Percentiles rank a stretch among this genome's conserved stretches.
Conservation (phyloP, 345 rosid genomes). For the Brassica cretica region DNA sequence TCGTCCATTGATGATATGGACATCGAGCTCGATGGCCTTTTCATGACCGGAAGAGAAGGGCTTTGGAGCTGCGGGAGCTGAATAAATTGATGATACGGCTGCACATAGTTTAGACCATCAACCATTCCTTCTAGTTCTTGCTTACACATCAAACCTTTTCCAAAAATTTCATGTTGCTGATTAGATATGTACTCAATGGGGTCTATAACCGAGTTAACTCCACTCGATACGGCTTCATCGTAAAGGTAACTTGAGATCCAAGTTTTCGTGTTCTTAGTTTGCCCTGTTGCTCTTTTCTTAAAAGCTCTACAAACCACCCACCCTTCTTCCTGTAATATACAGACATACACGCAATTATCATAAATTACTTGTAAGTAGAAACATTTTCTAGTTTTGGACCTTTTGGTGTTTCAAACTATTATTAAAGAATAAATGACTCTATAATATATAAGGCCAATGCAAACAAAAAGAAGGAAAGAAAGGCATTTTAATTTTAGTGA, state of each 20-base stretch:
- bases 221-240: constrained; percentile 58
- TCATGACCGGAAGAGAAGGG: constrained; percentile 67
- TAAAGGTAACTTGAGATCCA: constrained; percentile 72
- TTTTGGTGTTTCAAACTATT: not conserved
- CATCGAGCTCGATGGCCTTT: constrained; percentile 51
- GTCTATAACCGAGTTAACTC: constrained; percentile 54
- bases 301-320: constrained; percentile 98
- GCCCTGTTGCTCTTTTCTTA: constrained; percentile 60
- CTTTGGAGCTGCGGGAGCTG: constrained; percentile 87
- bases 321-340: constrained; percentile 77
- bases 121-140: constrained; percentile 62
- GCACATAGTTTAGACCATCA: constrained; percentile 48
- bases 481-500: constrained; percentile 43
- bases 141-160: constrained; percentile 60
- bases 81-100: constrained; percentile 49
- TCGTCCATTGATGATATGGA: constrained; percentile 35
- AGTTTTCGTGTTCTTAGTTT: constrained; percentile 55
- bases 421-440: constrained; percentile 22
- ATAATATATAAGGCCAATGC: constrained; percentile 22
- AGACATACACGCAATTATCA: not conserved
- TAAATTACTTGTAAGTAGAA: not conserved
- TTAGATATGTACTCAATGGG: constrained; percentile 55
- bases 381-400: not conserved
- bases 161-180: constrained; percentile 45
- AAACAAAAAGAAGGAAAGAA: constrained; percentile 22